Conservation (phyloP, 2,329 filamentous ascomycete genomes). For the Aspergillus terreus region DNA sequence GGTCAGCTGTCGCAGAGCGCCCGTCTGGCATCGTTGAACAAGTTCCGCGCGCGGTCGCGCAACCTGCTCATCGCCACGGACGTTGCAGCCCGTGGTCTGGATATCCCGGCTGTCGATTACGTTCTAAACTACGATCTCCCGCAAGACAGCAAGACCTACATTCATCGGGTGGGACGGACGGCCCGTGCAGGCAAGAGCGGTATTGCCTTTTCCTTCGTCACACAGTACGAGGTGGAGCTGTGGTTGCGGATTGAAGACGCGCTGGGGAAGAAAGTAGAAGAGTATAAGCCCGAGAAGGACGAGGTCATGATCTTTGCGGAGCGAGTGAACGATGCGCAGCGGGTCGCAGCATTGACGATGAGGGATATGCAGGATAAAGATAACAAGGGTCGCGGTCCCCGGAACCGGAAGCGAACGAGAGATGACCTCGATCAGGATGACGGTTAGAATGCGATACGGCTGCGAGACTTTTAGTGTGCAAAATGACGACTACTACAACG, state of each 20-base stretch:
- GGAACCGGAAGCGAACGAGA: constrained; percentile 53
- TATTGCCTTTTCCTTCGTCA: constrained; percentile 74
- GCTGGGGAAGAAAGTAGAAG: constrained; percentile 69
- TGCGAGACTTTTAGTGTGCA: not conserved
- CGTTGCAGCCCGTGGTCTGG: constrained; percentile 86
- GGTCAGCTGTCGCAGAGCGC: constrained; percentile 86
- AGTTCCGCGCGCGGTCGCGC: constrained; percentile 76
- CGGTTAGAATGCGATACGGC: constrained; percentile 43
- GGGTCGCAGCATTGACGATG: constrained; percentile 75
- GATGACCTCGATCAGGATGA: constrained; percentile 75
- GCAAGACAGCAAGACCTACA: constrained; percentile 82
- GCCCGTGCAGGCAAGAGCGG: constrained; percentile 83
- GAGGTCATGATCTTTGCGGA: constrained; percentile 79
- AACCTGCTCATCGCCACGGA: constrained; percentile 88
- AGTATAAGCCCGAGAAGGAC: constrained; percentile 69
- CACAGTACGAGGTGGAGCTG: constrained; percentile 82
- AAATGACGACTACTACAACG: too few species aligned
- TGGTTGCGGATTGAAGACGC: constrained; percentile 78
- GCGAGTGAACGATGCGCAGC: constrained; percentile 78
- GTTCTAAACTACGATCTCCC: constrained; percentile 85
- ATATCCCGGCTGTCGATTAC: constrained; percentile 86
- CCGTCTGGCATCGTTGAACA: constrained; percentile 81
- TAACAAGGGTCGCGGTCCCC: constrained; percentile 36
- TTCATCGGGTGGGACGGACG: constrained; percentile 84
- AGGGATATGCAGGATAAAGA: constrained; percentile 72